Conservation (phyloP, 2,329 filamentous ascomycete genomes). For the Aureobasidium sp. region DNA sequence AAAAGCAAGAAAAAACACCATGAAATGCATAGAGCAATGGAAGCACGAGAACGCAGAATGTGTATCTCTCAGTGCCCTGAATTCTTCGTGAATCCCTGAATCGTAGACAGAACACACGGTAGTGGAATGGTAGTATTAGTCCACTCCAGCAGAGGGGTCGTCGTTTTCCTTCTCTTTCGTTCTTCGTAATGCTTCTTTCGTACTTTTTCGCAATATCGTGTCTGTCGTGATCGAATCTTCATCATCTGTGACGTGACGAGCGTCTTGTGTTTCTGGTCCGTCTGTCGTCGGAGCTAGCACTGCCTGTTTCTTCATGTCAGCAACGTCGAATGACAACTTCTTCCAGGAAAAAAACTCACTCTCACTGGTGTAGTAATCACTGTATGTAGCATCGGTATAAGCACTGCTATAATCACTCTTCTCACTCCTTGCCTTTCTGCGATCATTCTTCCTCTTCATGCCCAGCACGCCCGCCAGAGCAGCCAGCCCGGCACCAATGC, state of each 20-base stretch:
- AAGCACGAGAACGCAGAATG: not conserved
- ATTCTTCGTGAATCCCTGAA: not conserved
- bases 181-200: not conserved
- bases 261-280: conserved; percentile 30
- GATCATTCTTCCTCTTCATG: conserved; percentile 33
- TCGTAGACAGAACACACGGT: not conserved
- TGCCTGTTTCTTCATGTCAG: conserved; percentile 25
- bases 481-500: conserved; percentile 35
- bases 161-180: not conserved
- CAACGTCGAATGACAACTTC: not conserved
- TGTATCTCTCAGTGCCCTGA: not conserved
- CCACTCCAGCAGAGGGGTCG: not conserved
- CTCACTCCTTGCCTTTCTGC: conserved; percentile 32
- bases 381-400: conserved; percentile 34
- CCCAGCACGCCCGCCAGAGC: conserved; percentile 37
- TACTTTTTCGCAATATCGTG: not conserved
- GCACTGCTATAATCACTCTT: conserved; percentile 32
- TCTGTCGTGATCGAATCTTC: conserved; percentile 16
- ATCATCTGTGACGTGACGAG: conserved; percentile 10
- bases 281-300: conserved; percentile 38
- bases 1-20: not conserved
- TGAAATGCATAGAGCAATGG: not conserved
- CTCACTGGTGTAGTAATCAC: conserved; percentile 37
- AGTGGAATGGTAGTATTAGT: not conserved
- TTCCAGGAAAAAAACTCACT: conserved; percentile 31